Evolutionary conservation across 2,329 filamentous ascomycete species (phyloP).

Genomic region (Aspergillus felis): DNA sequence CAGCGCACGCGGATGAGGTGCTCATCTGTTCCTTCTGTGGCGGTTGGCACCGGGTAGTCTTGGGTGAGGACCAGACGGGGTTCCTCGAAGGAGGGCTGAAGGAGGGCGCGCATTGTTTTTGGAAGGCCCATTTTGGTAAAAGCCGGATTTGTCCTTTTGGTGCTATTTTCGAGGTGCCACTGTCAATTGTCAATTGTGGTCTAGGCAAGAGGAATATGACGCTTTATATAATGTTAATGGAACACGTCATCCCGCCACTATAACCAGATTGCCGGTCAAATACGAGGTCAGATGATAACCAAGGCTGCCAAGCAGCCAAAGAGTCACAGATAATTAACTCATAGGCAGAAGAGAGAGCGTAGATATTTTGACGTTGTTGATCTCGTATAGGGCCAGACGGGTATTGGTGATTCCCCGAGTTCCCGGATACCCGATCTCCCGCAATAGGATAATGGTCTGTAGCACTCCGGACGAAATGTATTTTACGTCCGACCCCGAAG

Average conservation of each 20-base stretch:
- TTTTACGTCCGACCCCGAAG: not conserved
- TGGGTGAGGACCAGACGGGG: conserved; percentile 7
- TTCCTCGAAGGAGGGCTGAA: conserved; percentile 6
- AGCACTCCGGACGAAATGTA: not conserved
- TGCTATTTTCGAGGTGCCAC: not conserved
- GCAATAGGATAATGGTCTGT: not conserved
- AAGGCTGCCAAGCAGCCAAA: not conserved
- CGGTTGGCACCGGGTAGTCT: conserved; percentile 10
- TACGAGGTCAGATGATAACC: not conserved
- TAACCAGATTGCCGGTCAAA: not conserved
- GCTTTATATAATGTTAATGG: not conserved
- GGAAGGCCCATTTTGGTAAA: not conserved
- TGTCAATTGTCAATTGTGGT: not conserved
- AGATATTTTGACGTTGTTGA: not conserved
- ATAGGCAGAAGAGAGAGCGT: not conserved
- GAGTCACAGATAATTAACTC: not conserved
- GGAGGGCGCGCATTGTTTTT: conserved; percentile 10
- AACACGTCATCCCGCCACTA: not conserved
- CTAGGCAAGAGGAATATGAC: not conserved
- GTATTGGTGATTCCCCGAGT: not conserved
- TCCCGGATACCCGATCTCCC: not conserved
- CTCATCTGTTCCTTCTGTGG: conserved; percentile 23
- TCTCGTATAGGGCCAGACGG: not conserved
- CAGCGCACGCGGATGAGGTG: conserved; percentile 41
- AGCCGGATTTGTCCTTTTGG: too few species aligned